Evolutionary conservation across 345 rosid genomes (phyloP).

Genomic region (Murraya koenigii): DNA sequence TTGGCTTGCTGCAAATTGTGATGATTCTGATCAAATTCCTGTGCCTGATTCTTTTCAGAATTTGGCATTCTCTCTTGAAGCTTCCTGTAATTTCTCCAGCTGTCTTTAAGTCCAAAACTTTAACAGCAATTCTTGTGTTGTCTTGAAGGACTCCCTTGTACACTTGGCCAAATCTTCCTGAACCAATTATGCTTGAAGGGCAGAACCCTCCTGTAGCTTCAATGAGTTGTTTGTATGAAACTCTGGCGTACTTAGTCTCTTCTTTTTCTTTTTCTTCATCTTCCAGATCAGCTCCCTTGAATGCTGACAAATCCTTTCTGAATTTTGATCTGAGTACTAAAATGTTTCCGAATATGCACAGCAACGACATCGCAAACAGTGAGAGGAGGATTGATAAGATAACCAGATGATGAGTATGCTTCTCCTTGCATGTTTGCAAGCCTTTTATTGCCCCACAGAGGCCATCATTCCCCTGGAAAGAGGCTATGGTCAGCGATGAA

Average conservation of each 20-base stretch:
- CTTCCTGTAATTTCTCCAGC: constrained; percentile 50
- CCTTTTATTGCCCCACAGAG: constrained; percentile 79
- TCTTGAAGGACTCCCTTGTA: constrained; percentile 78
- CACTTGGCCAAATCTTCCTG: constrained; percentile 83
- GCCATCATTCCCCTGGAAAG: constrained; percentile 64
- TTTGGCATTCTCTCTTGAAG: constrained; percentile 81
- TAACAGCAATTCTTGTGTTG: constrained; percentile 75
- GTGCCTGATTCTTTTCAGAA: constrained; percentile 74
- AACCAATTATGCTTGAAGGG: constrained; percentile 67
- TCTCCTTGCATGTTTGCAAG: constrained; percentile 60
- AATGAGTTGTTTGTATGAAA: constrained; percentile 63
- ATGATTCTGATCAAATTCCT: constrained; percentile 83
- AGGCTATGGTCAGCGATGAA: constrained; percentile 49
- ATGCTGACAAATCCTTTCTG: constrained; percentile 27
- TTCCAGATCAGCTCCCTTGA: constrained; percentile 36
- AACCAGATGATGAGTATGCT: constrained; percentile 30
- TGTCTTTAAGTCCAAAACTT: constrained; percentile 60
- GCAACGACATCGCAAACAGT: constrained; percentile 40
- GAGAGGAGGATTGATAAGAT: constrained; percentile 56
- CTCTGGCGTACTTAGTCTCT: constrained; percentile 56
- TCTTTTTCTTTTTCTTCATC: constrained; percentile 51
- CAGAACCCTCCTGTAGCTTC: constrained; percentile 81
- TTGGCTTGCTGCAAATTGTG: constrained; percentile 80
- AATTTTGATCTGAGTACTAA: constrained; percentile 43
- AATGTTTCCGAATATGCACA: constrained; percentile 50